Conservation (phyloP, 2,329 filamentous ascomycete species). For the Ophiobolus disseminans region DNA sequence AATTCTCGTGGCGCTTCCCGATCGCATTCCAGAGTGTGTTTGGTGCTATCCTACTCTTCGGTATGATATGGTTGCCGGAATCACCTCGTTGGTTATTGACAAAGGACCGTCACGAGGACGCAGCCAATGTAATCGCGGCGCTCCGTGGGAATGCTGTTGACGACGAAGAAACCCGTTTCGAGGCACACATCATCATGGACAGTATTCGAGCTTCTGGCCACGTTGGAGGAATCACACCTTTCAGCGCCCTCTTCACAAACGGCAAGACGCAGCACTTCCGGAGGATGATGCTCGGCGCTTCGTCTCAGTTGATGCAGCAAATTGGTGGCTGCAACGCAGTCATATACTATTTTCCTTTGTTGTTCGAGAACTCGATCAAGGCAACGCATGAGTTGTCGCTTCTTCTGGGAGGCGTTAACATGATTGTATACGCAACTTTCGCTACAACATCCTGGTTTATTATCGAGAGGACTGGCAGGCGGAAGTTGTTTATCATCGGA, state of each 20-base stretch:
- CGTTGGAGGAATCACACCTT: constrained; percentile 50
- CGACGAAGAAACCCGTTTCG: constrained; percentile 63
- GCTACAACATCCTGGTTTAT: constrained; percentile 68
- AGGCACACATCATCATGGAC: constrained; percentile 73
- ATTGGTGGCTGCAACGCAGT: constrained; percentile 49
- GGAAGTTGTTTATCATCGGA: constrained; percentile 53
- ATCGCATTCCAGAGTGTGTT: constrained; percentile 62
- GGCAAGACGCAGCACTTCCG: constrained; percentile 72
- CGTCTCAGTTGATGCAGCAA: constrained; percentile 49
- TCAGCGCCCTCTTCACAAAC: constrained; percentile 65
- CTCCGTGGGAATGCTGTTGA: constrained; percentile 58
- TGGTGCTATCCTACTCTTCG: constrained; percentile 58
- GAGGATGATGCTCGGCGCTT: constrained; percentile 67
- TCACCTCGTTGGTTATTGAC: constrained; percentile 70
- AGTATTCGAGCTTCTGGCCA: constrained; percentile 52
- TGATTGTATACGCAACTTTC: constrained; percentile 64
- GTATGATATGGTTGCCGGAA: constrained; percentile 69
- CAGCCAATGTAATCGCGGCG: constrained; percentile 60
- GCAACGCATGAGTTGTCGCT: constrained; percentile 51
- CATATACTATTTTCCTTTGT: constrained; percentile 54
- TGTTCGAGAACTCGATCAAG: constrained; percentile 60
- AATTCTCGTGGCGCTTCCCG: constrained; percentile 58
- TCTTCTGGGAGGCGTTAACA: constrained; percentile 58
- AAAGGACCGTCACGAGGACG: constrained; percentile 69
- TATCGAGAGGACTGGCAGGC: constrained; percentile 66